phyloP scores from a whole-genome alignment of 441 rosid genomes.

The Viola pubescens region DNA sequence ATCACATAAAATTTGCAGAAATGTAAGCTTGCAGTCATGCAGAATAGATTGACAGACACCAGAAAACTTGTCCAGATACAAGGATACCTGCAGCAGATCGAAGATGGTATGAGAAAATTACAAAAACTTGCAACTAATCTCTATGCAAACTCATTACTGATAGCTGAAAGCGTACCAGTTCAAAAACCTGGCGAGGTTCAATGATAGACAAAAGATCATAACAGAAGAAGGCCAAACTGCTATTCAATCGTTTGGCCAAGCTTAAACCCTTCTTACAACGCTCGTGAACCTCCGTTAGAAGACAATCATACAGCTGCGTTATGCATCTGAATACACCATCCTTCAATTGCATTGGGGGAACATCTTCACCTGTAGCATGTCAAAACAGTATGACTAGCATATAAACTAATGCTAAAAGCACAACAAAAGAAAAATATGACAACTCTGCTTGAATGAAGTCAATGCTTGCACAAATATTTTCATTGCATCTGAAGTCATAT shows the following conservation, averaged over 20 bases:
- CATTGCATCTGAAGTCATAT: slow-evolving; percentile 7
- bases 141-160: neutral
- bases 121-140: neutral
- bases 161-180: slow-evolving; percentile 54
- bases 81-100: slow-evolving; percentile 63
- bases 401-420: slow-evolving; percentile 6
- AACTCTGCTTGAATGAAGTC: neutral
- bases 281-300: slow-evolving; percentile 94
- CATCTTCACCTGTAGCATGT: slow-evolving; percentile 72
- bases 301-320: slow-evolving; percentile 93
- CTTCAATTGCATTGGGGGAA: slow-evolving; percentile 96
- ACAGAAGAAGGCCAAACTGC: slow-evolving; percentile 99
- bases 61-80: slow-evolving; percentile 97
- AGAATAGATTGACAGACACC: slow-evolving; percentile 94
- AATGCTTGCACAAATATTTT: neutral
- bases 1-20: slow-evolving; percentile 92
- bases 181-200: slow-evolving; percentile 99
- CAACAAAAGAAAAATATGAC: neutral
- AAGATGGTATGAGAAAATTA: neutral
- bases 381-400: neutral
- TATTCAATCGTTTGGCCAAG: slow-evolving; percentile 92
- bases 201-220: slow-evolving; percentile 91
- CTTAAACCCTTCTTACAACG: slow-evolving; percentile 97
- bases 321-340: slow-evolving; percentile 95
- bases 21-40: slow-evolving; percentile 97